Base-by-base conservation (phyloP, 1,284 basidiomycete species). In the Sphagnurus paluster region DNA sequence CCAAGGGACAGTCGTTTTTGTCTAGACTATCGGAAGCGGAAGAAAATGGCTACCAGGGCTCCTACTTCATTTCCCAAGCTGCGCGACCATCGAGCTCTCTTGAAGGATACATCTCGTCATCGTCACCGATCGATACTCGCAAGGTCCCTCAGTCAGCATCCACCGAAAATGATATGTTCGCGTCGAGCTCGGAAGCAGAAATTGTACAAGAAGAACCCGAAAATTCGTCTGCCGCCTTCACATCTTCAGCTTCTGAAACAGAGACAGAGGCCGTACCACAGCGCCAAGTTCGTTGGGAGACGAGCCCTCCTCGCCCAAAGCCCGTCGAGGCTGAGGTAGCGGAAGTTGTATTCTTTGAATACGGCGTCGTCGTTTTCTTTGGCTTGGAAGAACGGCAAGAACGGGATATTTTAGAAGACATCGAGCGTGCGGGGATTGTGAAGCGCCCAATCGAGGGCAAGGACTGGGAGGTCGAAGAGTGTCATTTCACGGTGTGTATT, bases 391-490 rank as follows among this genome's bases (percentile, higher is more conserved):
- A 91, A 59, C 65, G 67, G 3, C 84, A 94, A 59, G 92, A 93
- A 67, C 75, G 74, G 47, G 79, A 81, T 52, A 84, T 96, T 34
- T 66, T 96, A 44, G 90, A 93, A 46, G 93, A 96, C 62, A 72
- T 92, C 20, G 77, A 82, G n/a, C 76, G 71, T 26, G 90, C 88
- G 0, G 76, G 84, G 14, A 69, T 80, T n/a, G 73, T 89, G 74
- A 77, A 72, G 53, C 69, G 82, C 36, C 72, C 69, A 54, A 69
- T 86, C 25, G 66, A 64, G 1, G 83, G 91, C 59, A 78, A 77
- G 10, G 80, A 88, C 49, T 94, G 92, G 91, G 91, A 95, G 64
- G 73, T 93, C 11, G 93, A 96, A 61, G 87, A 93, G 60, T 94
- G 87, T 56, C 92, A 95, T 69, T 95, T 83, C 65, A 75, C 80